Evolutionary conservation across 768 basidiomycete species (phyloP).

Genomic region (Mycena belliarum): DNA sequence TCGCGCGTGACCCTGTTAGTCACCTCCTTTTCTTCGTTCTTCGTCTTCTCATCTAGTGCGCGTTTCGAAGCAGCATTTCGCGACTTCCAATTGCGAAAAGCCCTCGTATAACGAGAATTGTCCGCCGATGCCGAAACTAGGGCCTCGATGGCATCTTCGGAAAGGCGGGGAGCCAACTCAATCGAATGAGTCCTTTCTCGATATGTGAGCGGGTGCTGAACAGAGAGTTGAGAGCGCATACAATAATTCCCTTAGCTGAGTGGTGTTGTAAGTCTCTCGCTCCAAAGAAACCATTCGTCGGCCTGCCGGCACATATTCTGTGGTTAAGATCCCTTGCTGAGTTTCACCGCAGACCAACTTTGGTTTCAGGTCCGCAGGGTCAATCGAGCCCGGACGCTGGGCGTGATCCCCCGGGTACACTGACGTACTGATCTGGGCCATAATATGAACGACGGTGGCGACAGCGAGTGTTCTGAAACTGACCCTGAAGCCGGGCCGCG

Average conservation of each 20-base stretch:
- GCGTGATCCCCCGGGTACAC: too few species aligned
- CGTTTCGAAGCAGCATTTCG: not conserved
- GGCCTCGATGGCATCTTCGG: not conserved
- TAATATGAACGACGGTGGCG: too few species aligned
- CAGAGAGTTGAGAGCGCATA: not conserved
- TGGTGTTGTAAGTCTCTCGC: not conserved
- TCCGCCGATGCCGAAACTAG: not conserved
- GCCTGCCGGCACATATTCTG: not conserved
- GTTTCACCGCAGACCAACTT: slow-evolving; percentile 7
- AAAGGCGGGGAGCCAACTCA: not conserved
- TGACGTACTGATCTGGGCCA: too few species aligned
- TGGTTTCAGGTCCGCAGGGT: slow-evolving; percentile 1
- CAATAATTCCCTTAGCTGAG: not conserved
- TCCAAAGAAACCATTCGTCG: not conserved
- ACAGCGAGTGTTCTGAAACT: not conserved
- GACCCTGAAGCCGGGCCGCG: slow-evolving; percentile 48
- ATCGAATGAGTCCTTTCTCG: not conserved
- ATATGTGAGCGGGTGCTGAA: not conserved
- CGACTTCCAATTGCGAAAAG: not conserved
- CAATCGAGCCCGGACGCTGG: too few species aligned
- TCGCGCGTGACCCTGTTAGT: not conserved
- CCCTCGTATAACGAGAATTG: not conserved
- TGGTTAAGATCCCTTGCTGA: slow-evolving; percentile 3
- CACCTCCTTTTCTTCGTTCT: not conserved
- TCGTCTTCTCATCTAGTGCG: not conserved